Evolutionary conservation across 371 early-diverging fungal species (phyloP).

Genomic region (Blakeslea trispora): DNA sequence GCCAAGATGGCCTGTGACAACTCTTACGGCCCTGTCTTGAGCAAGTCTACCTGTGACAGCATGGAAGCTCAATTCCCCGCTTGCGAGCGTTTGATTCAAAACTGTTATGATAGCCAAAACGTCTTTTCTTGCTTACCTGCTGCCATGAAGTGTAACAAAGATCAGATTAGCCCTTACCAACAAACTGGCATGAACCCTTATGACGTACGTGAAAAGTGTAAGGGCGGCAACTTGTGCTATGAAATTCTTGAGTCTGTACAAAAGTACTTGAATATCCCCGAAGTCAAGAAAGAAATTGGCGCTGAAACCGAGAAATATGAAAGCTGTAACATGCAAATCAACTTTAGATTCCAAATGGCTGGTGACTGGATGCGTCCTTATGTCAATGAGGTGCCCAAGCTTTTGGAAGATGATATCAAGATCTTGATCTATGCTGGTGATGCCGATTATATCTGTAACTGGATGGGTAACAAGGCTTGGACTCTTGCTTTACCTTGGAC

Average conservation of each 20-base stretch:
- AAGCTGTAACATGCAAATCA: conserved; percentile 83
- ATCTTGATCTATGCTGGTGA: conserved; percentile 91
- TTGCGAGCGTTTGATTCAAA: conserved; percentile 78
- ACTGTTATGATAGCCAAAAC: conserved; percentile 80
- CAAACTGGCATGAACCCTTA: conserved; percentile 76
- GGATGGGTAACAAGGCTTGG: conserved; percentile 96
- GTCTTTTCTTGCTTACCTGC: conserved; percentile 83
- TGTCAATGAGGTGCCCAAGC: conserved; percentile 67
- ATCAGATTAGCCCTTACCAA: conserved; percentile 61
- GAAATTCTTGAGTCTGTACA: conserved; percentile 78
- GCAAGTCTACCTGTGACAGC: conserved; percentile 60
- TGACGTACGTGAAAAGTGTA: conserved; percentile 80
- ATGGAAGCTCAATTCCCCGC: conserved; percentile 77
- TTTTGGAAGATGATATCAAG: conserved; percentile 79
- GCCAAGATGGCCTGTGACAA: conserved; percentile 85
- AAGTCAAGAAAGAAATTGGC: conserved; percentile 82
- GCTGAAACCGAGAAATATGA: conserved; percentile 65
- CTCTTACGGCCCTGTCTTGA: conserved; percentile 72
- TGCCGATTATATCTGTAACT: conserved; percentile 87
- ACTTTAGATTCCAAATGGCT: conserved; percentile 75
- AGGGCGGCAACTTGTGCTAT: conserved; percentile 79
- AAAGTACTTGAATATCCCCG: conserved; percentile 73
- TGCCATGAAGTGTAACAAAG: conserved; percentile 85
- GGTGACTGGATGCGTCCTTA: conserved; percentile 93
- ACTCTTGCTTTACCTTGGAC: conserved; percentile 79